Percentiles rank a stretch among this genome's conserved stretches.
These are phyloP conservation scores for Nannochloris sp. DNA, from an alignment of 139 green algal species.

Conservation along the genomic window DNA sequence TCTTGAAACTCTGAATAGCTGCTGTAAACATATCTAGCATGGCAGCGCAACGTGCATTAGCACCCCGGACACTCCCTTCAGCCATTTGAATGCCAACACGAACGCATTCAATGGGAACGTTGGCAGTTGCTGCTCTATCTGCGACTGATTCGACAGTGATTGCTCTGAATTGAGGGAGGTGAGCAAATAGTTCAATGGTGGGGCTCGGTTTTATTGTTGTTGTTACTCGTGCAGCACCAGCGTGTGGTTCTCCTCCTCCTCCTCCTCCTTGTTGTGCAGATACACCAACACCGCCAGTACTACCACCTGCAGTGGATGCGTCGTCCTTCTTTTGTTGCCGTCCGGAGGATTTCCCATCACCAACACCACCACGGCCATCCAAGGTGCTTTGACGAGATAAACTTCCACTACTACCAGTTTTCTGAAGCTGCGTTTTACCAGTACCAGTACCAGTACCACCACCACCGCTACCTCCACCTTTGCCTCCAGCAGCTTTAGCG, in stretches of 20 bases:
- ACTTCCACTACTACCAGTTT: constrained; percentile 9
- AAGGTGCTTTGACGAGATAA: background rate
- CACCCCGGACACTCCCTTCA: constrained; percentile 65
- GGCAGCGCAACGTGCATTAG: constrained; percentile 76
- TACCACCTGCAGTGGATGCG: background rate
- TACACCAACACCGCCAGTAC: background rate
- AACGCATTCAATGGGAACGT: constrained; percentile 63
- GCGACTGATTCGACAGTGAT: constrained; percentile 14
- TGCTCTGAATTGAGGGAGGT: constrained; percentile 66
- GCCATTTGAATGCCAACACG: constrained; percentile 75
- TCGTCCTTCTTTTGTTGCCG: background rate
- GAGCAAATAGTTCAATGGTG: constrained; percentile 70
- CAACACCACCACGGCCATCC: background rate
- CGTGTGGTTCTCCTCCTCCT: no score
- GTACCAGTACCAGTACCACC: no score
- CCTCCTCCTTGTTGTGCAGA: background rate
- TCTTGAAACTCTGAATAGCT: constrained; percentile 56
- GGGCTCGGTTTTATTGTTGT: constrained; percentile 19
- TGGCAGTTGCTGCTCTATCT: constrained; percentile 4
- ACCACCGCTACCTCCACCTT: background rate
- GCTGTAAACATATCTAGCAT: constrained; percentile 70
- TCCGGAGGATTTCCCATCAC: background rate
- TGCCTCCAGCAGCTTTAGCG: constrained; percentile 62
- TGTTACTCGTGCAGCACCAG: constrained; percentile 7
- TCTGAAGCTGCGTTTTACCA: background rate